Evolutionary conservation across 164 flowering plant species (phyloP), one percentile per base, ranked within the genome.

Genomic region (Nymphaea colorata): DNA sequence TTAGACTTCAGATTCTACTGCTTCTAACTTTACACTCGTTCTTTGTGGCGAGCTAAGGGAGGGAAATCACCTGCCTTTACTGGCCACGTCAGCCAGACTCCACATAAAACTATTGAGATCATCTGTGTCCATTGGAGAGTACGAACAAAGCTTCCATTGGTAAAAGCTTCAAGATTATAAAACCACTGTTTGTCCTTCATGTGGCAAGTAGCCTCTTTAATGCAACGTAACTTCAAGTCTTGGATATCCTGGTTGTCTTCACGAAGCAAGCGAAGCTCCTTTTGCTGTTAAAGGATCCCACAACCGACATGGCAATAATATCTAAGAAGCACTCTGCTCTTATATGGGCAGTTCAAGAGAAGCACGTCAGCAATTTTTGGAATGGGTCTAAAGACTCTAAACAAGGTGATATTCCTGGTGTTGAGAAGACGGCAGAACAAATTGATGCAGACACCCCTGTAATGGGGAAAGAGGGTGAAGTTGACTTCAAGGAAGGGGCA

Each of bases 221-320:
- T 91, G 98, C 91, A 78, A 91, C 96, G 72, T 91, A 91, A 71
- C 99, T 97, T 76, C 97, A 97, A 41, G 91, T 94, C 80, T 72
- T 94, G 69, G 96, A 94, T 82, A 96, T 95, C 44, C 84, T 96
- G 73, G 87, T 91, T 76, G 97, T 91, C 68, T 91, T 81, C 67
- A 94, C 99, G 2, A 91, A 91, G 77, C 98, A 94, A 78, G 93
- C 97, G 55, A 96, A 91, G 69, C 99, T 97, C 4, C 72, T 90
- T 76, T 84, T 91, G 96, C 99, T 97, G 6, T 64, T 94, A 62
- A 94, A 94, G 75, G 98, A 94, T 78, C 92, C 97, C 17, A 94
- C 96, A 42, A 91, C 99, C 57, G 99, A 94, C 73, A 90, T 91
- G 99, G 98, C 99, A n/a, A 91, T 94, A 68, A 94, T 94, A 71